Evolutionary conservation across 331 rosid genomes (phyloP).

Genomic region (Phaseolus coccineus): DNA sequence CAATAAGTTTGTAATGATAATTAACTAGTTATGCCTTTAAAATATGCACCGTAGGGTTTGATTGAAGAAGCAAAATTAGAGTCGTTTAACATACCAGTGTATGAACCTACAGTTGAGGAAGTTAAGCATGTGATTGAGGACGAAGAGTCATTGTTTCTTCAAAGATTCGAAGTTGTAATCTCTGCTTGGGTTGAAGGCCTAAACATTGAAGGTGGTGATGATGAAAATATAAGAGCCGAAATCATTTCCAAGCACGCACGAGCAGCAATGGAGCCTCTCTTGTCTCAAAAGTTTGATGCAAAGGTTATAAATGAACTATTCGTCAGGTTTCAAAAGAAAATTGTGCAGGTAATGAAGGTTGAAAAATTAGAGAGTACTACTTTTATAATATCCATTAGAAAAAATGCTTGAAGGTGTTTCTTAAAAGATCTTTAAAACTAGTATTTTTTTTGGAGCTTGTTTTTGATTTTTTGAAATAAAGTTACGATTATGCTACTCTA

Average conservation of each 20-base stretch:
- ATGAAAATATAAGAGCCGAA: constrained; percentile 33
- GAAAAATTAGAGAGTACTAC: background rate
- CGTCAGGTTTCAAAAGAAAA: background rate
- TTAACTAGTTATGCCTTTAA: too few species aligned
- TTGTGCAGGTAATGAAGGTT: background rate
- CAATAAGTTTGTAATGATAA: too few species aligned
- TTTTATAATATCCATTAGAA: background rate
- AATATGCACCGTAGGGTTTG: constrained; percentile 8
- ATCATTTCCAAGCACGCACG: constrained; percentile 17
- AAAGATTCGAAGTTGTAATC: constrained; percentile 27
- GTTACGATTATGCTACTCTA: too few species aligned
- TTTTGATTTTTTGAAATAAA: too few species aligned
- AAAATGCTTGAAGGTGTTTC: background rate
- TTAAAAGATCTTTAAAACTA: background rate
- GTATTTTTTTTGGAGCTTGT: background rate
- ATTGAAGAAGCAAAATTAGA: constrained; percentile 40
- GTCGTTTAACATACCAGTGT: constrained; percentile 48
- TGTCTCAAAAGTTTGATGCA: background rate
- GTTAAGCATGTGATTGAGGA: constrained; percentile 45
- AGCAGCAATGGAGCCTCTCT: constrained; percentile 52
- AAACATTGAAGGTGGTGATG: background rate
- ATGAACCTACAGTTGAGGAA: constrained; percentile 48
- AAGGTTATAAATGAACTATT: background rate
- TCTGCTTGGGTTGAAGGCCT: constrained; percentile 48
- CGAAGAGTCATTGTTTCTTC: constrained; percentile 55